These are phyloP conservation scores for Colletotrichum cereale DNA, from an alignment of 2,329 filamentous ascomycete species.

Conservation along the genomic window DNA sequence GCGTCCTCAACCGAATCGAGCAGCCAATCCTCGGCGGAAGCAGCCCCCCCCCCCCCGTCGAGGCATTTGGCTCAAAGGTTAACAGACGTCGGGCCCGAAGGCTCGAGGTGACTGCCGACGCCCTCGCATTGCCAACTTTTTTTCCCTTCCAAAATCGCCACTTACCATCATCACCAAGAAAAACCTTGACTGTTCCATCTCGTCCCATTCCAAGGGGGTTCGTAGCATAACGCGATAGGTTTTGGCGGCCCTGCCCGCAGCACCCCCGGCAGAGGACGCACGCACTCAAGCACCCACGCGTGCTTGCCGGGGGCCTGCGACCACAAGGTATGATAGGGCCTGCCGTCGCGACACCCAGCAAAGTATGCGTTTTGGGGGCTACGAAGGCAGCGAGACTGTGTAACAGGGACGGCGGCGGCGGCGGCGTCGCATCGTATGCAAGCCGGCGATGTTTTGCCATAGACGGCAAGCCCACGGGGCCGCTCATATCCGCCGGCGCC, in stretches of 20 bases:
- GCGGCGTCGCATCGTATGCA: conserved; percentile 20
- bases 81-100: background rate
- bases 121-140: background rate
- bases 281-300: background rate
- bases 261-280: conserved; percentile 6
- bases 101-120: background rate
- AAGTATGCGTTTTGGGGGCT: background rate
- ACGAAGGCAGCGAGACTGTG: background rate
- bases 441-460: background rate
- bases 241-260: conserved; percentile 27
- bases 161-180: background rate
- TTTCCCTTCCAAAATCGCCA: conserved; percentile 28
- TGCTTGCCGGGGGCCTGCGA: conserved; percentile 5
- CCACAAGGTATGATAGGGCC: background rate
- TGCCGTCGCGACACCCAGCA: conserved; percentile 10
- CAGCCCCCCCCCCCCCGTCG: background rate
- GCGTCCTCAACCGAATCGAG: background rate
- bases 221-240: conserved; percentile 20
- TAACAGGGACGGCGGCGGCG: background rate
- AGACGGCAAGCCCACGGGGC: conserved; percentile 17
- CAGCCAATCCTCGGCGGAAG: background rate
- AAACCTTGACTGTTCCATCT: conserved; percentile 23
- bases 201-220: conserved; percentile 15
- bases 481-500: conserved; percentile 33
- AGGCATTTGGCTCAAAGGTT: background rate